A percentile compares a stretch with the other conserved stretches of the same genome.
These are phyloP conservation scores for Stemphylium vesicarium DNA, from an alignment of 2,329 filamentous ascomycete species.

Conservation along the genomic window DNA sequence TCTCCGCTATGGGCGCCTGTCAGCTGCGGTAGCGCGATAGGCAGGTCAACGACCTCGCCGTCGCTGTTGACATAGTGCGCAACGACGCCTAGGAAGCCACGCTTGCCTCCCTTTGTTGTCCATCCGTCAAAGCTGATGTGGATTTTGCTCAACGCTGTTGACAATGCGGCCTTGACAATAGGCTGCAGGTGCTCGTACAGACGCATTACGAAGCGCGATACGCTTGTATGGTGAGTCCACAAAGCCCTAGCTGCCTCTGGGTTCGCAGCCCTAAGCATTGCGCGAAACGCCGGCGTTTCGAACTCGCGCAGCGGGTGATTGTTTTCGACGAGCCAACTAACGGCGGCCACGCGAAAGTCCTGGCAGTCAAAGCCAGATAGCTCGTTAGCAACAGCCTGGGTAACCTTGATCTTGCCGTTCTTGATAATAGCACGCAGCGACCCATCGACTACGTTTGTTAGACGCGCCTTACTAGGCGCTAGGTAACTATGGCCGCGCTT, in stretches of 20 bases:
- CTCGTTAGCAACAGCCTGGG: no score
- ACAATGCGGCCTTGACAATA: no score
- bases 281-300: neutral
- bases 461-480: no score
- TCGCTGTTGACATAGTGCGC: neutral
- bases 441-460: no score
- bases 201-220: neutral
- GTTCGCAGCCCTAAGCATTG: neutral
- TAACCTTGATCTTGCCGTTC: no score
- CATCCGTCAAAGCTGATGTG: neutral
- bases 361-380: no score
- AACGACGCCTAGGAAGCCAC: slow-evolving; percentile 5
- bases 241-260: neutral
- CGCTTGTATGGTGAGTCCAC: neutral
- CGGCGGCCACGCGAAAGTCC: no score
- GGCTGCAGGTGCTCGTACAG: no score
- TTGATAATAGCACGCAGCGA: no score
- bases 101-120: slow-evolving; percentile 11
- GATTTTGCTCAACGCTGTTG: neutral
- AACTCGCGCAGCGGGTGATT: neutral
- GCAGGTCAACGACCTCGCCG: neutral
- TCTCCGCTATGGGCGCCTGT: slow-evolving; percentile 5
- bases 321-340: no score
- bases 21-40: slow-evolving; percentile 11
- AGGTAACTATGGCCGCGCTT: no score